Conservation (phyloP, 192 early-diverging fungal species). For the Chytriomyces sp. region DNA sequence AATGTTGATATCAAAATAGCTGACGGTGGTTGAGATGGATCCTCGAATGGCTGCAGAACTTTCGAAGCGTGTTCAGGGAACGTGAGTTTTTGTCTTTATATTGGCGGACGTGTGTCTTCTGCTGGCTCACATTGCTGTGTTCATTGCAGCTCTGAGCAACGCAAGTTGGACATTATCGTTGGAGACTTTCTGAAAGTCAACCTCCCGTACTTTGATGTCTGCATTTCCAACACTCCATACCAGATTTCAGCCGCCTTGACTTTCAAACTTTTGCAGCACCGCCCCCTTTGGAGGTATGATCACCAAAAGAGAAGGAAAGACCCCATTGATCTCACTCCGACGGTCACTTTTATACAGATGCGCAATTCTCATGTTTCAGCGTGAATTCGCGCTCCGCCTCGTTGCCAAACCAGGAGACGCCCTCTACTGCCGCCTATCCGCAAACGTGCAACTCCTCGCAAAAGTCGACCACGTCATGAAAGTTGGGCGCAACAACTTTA, state of each 20-base stretch:
- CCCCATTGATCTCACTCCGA: constrained; percentile 25
- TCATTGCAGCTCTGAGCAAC: constrained; percentile 69
- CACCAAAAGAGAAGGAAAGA: no score
- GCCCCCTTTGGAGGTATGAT: constrained; percentile 74
- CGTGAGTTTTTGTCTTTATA: constrained; percentile 56
- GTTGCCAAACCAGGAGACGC: constrained; percentile 93
- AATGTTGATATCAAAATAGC: constrained; percentile 18
- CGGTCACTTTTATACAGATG: constrained; percentile 44
- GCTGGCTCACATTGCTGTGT: not conserved
- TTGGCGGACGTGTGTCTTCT: not conserved
- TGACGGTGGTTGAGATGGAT: constrained; percentile 92
- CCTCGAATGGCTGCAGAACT: constrained; percentile 95
- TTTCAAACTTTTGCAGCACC: constrained; percentile 94
- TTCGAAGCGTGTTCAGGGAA: constrained; percentile 95
- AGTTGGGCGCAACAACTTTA: constrained; percentile 97
- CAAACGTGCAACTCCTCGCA: constrained; percentile 91
- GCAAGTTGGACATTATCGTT: constrained; percentile 89
- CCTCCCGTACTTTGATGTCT: constrained; percentile 97
- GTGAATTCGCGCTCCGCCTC: constrained; percentile 95
- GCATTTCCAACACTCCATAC: constrained; percentile 98
- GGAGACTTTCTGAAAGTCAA: constrained; percentile 98
- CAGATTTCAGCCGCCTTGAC: constrained; percentile 95
- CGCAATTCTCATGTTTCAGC: constrained; percentile 98
- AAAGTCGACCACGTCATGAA: constrained; percentile 98
- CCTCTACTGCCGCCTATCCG: constrained; percentile 89